Percentiles rank a stretch among this genome's conserved stretches.
Evolutionary conservation across 768 basidiomycete species (phyloP).

Genomic region (Lanmaoa rubissima): DNA sequence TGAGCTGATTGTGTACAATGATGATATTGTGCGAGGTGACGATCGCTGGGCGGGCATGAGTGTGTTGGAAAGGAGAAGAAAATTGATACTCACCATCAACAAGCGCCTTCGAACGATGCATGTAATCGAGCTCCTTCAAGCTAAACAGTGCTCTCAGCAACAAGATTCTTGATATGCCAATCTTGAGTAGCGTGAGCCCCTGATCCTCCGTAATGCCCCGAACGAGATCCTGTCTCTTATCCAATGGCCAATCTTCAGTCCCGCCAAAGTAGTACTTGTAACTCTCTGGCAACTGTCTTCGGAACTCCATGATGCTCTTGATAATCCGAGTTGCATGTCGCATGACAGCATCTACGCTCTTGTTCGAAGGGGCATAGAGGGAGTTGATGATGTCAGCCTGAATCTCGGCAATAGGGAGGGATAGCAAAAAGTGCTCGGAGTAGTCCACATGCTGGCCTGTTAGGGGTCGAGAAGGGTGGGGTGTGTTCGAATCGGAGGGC

Average conservation of each 20-base stretch:
- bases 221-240: slow-evolving; percentile 63
- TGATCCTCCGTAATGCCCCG: slow-evolving; percentile 76
- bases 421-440: slow-evolving; percentile 78
- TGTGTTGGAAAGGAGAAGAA: neutral
- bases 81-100: slow-evolving; percentile 59
- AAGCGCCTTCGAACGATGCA: slow-evolving; percentile 66
- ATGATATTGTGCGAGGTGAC: slow-evolving; percentile 87
- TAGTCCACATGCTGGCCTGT: slow-evolving; percentile 43
- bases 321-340: slow-evolving; percentile 77
- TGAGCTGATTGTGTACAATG: slow-evolving; percentile 78
- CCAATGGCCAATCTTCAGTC: slow-evolving; percentile 69
- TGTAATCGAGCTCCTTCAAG: slow-evolving; percentile 66
- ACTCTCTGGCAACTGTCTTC: slow-evolving; percentile 63
- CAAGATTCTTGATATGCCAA: slow-evolving; percentile 78
- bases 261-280: slow-evolving; percentile 79
- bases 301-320: slow-evolving; percentile 70
- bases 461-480: slow-evolving; percentile 54
- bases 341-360: slow-evolving; percentile 67
- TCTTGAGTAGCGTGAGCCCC: slow-evolving; percentile 78
- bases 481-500: slow-evolving; percentile 81
- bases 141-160: slow-evolving; percentile 78
- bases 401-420: slow-evolving; percentile 74
- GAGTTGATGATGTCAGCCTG: slow-evolving; percentile 90
- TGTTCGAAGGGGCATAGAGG: slow-evolving; percentile 73
- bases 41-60: slow-evolving; percentile 52